phyloP scores from a whole-genome alignment of 2,329 filamentous ascomycete genomes.

The Botrytis fabae region DNA sequence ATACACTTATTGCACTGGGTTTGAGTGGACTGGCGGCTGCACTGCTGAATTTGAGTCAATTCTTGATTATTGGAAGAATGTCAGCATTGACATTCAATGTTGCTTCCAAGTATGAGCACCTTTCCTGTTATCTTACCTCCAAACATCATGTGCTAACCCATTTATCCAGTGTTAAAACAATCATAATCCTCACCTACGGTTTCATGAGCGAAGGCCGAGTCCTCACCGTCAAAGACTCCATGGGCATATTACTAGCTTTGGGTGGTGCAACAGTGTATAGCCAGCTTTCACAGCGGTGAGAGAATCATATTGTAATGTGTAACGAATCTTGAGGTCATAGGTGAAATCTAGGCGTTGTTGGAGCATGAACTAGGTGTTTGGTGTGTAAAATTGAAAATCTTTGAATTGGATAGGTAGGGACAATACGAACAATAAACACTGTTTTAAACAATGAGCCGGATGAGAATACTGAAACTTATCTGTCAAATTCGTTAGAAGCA shows the following conservation, averaged over 20 bases:
- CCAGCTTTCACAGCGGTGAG: conserved; percentile 40
- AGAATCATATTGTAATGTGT: neutral
- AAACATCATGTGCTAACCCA: conserved; percentile 20
- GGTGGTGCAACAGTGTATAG: conserved; percentile 49
- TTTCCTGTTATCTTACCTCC: neutral
- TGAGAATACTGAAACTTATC: neutral
- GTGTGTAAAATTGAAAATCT: neutral
- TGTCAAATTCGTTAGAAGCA: neutral
- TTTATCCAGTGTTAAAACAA: conserved; percentile 47
- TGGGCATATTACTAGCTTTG: conserved; percentile 48
- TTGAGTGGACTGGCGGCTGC: conserved; percentile 47
- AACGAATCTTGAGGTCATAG: neutral
- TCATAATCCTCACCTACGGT: conserved; percentile 48
- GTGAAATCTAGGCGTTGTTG: neutral
- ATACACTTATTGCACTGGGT: conserved; percentile 45
- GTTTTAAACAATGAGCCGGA: neutral
- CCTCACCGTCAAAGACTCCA: conserved; percentile 43
- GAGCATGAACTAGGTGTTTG: neutral
- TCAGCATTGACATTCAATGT: conserved; percentile 40
- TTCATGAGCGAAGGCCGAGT: conserved; percentile 48
- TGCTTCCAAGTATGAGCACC: conserved; percentile 36
- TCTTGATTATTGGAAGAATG: conserved; percentile 42
- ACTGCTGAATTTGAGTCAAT: conserved; percentile 44
- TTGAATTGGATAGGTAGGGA: neutral
- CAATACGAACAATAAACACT: neutral